phyloP scores from a whole-genome alignment of 2,329 filamentous ascomycete species.

The Dactylellina drechsleri region DNA sequence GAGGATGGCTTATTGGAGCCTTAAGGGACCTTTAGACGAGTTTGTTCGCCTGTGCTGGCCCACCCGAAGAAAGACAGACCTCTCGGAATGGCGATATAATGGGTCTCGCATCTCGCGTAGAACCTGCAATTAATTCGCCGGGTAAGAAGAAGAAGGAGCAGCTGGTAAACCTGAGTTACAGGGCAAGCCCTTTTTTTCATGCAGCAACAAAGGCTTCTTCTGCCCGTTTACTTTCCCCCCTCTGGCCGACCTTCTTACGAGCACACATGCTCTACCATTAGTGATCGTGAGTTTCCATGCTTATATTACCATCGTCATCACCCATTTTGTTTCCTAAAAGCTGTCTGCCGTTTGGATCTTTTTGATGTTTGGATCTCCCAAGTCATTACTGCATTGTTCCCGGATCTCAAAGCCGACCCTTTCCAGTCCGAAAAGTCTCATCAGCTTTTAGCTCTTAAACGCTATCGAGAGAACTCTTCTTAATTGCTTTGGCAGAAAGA shows the following conservation, averaged over 20 bases:
- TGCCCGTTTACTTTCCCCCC: conserved; percentile 9
- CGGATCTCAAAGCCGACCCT: not conserved
- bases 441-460: not conserved
- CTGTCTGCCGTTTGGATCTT: not conserved
- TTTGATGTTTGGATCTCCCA: not conserved
- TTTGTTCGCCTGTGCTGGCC: too few relatives aligned
- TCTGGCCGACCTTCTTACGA: conserved; percentile 24
- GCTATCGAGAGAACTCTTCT: not conserved
- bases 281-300: conserved; percentile 36
- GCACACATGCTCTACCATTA: conserved; percentile 18
- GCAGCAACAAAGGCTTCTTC: conserved; percentile 13
- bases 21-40: not conserved
- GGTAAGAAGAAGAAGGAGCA: conserved; percentile 26
- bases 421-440: not conserved
- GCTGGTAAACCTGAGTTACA: conserved; percentile 1
- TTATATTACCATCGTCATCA: conserved; percentile 10
- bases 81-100: conserved; percentile 24
- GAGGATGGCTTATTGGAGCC: not conserved
- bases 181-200: conserved; percentile 14
- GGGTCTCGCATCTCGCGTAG: conserved; percentile 42
- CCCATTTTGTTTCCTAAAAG: not conserved
- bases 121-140: conserved; percentile 33
- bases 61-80: not conserved
- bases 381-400: not conserved
- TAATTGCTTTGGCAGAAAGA: too few relatives aligned